Conservation (phyloP, 2,329 filamentous ascomycete species). For the Camptophora hylomeconis region DNA sequence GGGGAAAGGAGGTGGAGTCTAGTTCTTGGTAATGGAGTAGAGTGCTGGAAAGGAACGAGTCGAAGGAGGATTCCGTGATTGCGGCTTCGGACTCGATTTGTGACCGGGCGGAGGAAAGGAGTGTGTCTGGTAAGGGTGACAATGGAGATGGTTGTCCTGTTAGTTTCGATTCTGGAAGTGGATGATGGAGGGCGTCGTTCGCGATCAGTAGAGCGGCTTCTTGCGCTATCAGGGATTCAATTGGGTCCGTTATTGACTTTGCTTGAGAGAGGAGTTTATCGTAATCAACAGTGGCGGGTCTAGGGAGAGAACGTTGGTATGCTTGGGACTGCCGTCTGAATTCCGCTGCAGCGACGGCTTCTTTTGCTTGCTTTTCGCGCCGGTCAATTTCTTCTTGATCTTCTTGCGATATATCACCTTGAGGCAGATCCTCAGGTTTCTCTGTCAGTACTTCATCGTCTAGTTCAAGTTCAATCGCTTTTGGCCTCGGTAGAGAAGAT, state of each 20-base stretch:
- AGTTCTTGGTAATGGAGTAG: conserved; percentile 42
- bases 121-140: conserved; percentile 54
- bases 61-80: conserved; percentile 35
- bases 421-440: conserved; percentile 49
- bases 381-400: conserved; percentile 64
- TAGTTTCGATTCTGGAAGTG: conserved; percentile 54
- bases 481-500: conserved; percentile 78
- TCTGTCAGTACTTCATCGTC: conserved; percentile 67
- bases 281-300: conserved; percentile 62
- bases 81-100: conserved; percentile 59
- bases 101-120: conserved; percentile 61
- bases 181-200: conserved; percentile 65
- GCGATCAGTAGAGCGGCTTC: conserved; percentile 73
- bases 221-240: conserved; percentile 56
- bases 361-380: conserved; percentile 46
- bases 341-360: conserved; percentile 56
- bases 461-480: conserved; percentile 87
- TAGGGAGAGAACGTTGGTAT: conserved; percentile 71
- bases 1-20: conserved; percentile 66
- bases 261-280: conserved; percentile 53
- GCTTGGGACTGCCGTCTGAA: conserved; percentile 77
- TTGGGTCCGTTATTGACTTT: conserved; percentile 46
- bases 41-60: conserved; percentile 24
- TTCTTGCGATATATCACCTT: conserved; percentile 34
- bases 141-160: conserved; percentile 49